Evolutionary conservation across 306 rosid species (phyloP).

Genomic region (Abrus precatorius): DNA sequence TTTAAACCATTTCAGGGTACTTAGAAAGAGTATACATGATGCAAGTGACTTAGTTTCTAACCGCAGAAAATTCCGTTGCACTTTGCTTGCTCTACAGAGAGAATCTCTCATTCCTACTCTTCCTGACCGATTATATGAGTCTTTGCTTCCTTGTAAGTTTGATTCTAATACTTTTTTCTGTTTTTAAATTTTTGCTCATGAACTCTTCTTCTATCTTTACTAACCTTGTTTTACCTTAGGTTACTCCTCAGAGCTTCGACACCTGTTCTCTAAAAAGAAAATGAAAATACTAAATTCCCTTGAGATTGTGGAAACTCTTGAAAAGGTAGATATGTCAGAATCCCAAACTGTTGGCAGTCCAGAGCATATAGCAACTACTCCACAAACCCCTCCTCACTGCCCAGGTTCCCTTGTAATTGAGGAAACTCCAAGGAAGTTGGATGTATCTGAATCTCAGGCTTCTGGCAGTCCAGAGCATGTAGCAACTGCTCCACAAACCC

Average conservation of each 20-base stretch:
- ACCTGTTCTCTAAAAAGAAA: slow-evolving; percentile 55
- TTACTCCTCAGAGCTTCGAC: slow-evolving; percentile 55
- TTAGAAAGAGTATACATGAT: slow-evolving; percentile 59
- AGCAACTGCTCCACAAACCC: slow-evolving; percentile 72
- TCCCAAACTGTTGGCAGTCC: slow-evolving; percentile 49
- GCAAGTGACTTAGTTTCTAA: slow-evolving; percentile 66
- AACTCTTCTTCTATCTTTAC: slow-evolving; percentile 41
- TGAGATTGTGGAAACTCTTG: slow-evolving; percentile 43
- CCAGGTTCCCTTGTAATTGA: slow-evolving; percentile 33
- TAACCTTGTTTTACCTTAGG: slow-evolving; percentile 60
- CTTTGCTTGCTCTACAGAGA: slow-evolving; percentile 54
- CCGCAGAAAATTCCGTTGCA: slow-evolving; percentile 56
- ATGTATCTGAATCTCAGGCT: slow-evolving; percentile 46
- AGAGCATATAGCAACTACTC: slow-evolving; percentile 57
- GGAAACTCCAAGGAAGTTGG: slow-evolving; percentile 42
- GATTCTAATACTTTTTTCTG: slow-evolving; percentile 22
- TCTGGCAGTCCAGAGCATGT: slow-evolving; percentile 45
- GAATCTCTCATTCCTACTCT: slow-evolving; percentile 51
- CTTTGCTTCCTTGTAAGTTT: slow-evolving; percentile 75
- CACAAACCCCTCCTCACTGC: slow-evolving; percentile 61
- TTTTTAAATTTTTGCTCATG: not conserved
- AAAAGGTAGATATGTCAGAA: slow-evolving; percentile 42
- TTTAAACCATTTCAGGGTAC: slow-evolving; percentile 61
- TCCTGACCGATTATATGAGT: slow-evolving; percentile 60
- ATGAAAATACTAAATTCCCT: slow-evolving; percentile 48